Base-by-base conservation (phyloP, 805 yeast genomes). In the Schizosaccharomyces osmophilus region DNA sequence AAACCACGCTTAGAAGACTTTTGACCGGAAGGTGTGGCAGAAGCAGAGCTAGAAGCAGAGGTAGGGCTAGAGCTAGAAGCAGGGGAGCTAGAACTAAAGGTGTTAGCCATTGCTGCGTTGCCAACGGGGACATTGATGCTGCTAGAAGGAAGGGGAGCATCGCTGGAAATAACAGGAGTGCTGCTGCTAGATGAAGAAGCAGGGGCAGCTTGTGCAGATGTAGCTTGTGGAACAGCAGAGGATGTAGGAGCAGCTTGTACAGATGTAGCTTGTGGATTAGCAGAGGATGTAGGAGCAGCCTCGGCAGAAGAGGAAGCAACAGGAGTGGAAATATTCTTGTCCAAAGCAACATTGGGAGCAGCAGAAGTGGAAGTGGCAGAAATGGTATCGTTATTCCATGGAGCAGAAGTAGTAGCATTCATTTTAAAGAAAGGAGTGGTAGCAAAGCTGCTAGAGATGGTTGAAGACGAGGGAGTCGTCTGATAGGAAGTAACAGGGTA, bases 91-190 rank as follows among this genome's bases (percentile, higher is more conserved):
- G 60, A 13, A 4, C 42, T 39, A n/a, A 11, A 19, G 26, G 60
- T 6, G 17, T 39, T 17, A 32, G 62, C 62, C 29, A 62, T 17
- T 15, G 62, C 63, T 15, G 62, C 59, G 15, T 45, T 60, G 15
- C 65, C 59, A 42, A 58, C 45, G n/a, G 63, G 58, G 39, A 62
- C 59, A 1, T 22, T 17, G 22, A 17, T 29, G 19, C 24, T 8
- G 19, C 3, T 60, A 11, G 61, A 42, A 17, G 64, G 41, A 11
- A 41, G 36, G 17, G 39, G 22, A 43, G 43, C 48, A 36, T 2
- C 15, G 43, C 45, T 13, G 31, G 60, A 57, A 19, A 9, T 42
- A 31, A 41, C 48, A 9, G 60, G 26, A 57, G 48, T 22, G n/a
- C 15, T 17, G 48, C 13, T 55, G 41, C 41, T 36, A 36, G 41